Evolutionary conservation across 2,329 filamentous ascomycete genomes (phyloP), one percentile per base, ranked within the genome.

Genomic region (Colletotrichum eleusines): DNA sequence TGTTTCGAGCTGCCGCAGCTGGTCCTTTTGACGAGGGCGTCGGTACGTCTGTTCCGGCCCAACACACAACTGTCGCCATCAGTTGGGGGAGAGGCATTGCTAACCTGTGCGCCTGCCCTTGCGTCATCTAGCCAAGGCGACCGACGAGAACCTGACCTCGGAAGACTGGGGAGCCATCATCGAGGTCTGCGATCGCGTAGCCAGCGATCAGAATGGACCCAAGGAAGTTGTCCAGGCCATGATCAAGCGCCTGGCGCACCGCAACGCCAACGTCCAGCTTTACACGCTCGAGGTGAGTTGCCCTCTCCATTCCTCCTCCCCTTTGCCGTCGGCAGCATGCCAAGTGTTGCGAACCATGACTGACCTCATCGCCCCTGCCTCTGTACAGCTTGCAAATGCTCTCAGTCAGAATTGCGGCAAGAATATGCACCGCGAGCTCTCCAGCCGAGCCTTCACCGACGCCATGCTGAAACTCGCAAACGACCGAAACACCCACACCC

Each of bases 71-170:
- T 20, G 11, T 23, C n/a, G 31, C n/a, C 31, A 16, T 11, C 11
- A 23, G 12, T 8, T 23, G 11, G 12, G 11, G 28, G 11, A 40
- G 9, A 18, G 3, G 14, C 14, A 1, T 51, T 31, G 68, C 68
- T 65, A 44, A 59, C 55, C 23, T 57, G 18, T 9, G 3, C 9
- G 5, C 7, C 14, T 14, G 5, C 7, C 14, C 59, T 31, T 68
- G 31, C 40, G 28, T 50, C 51, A 66, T 73, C 66, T 73, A 90
- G 88, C 84, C 81, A 90, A 89, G 84, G 95, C 96, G 78, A 99
- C 96, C 67, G 96, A 99, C 83, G 96, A 99, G 87, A 99, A 98
- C 82, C 89, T 98, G 76, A 98, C 95, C 28, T 92, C 91, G 38
- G 89, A 97, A 79, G 89, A 91, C 79, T 91, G 89, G 89, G 87